A percentile compares a stretch with the other conserved stretches of the same genome.
These are phyloP conservation scores for Coemansia biformis DNA, from an alignment of 192 early-diverging fungal genomes.

Conservation along the genomic window DNA sequence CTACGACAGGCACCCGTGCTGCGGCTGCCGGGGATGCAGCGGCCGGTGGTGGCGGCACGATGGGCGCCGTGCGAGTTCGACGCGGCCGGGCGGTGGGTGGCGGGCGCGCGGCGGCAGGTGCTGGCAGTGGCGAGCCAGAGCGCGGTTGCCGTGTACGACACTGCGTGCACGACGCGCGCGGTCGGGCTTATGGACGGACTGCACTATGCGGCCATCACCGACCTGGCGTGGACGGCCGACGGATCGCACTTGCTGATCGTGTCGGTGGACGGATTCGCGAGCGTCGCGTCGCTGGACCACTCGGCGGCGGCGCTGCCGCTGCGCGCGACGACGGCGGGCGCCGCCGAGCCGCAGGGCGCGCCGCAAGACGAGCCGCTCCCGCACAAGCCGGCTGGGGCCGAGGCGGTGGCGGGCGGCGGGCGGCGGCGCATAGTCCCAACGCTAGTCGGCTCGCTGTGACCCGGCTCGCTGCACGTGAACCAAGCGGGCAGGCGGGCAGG, in stretches of 20 bases:
- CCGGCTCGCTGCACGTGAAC: no score
- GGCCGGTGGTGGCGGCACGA: constrained; percentile 73
- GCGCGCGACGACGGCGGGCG: not conserved
- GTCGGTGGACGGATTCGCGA: constrained; percentile 85
- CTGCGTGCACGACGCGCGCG: constrained; percentile 58
- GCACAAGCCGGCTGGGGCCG: not conserved
- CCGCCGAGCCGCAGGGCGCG: not conserved
- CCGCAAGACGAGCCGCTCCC: not conserved
- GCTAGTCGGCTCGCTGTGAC: constrained; percentile 27
- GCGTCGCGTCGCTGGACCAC: constrained; percentile 66
- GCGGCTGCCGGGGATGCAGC: constrained; percentile 62
- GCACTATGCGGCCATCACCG: constrained; percentile 87
- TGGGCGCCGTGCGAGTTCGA: constrained; percentile 53
- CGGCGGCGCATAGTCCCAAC: constrained; percentile 37
- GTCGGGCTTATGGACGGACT: constrained; percentile 70
- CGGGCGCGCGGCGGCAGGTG: constrained; percentile 67
- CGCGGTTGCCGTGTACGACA: constrained; percentile 81
- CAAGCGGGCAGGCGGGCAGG: no score
- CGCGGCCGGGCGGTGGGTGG: constrained; percentile 5
- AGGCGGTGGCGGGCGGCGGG: no score
- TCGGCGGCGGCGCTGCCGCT: constrained; percentile 17
- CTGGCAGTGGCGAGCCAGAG: constrained; percentile 85
- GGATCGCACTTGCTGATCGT: constrained; percentile 70
- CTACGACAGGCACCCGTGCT: constrained; percentile 62
- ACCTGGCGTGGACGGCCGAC: constrained; percentile 79